Percentiles rank a stretch among this genome's conserved stretches.
Evolutionary conservation across 2,329 filamentous ascomycete genomes (phyloP).

Genomic region (Aspergillus ochraceus): DNA sequence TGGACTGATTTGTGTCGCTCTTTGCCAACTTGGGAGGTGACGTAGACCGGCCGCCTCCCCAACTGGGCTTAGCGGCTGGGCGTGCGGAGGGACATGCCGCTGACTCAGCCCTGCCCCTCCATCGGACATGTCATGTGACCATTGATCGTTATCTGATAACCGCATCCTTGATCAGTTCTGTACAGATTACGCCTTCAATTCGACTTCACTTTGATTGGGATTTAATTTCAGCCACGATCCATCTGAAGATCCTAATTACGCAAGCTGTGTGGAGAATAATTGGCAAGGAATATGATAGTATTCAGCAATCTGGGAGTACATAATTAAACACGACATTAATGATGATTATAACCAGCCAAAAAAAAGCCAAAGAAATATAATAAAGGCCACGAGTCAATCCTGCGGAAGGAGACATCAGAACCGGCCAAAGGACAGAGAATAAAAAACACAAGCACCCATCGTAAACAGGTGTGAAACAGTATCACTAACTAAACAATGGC

Average conservation of each 20-base stretch:
- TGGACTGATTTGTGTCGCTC: not conserved
- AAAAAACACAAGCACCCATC: not conserved
- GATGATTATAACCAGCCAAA: not conserved
- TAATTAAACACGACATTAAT: not conserved
- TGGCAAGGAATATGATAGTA: not conserved
- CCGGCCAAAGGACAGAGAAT: constrained; percentile 33
- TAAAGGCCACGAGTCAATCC: constrained; percentile 53
- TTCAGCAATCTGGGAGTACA: not conserved
- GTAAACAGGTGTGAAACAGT: not conserved
- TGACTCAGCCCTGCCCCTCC: not conserved
- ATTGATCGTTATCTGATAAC: not conserved
- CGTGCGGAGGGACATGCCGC: not conserved
- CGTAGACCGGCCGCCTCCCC: not conserved
- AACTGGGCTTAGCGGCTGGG: not conserved
- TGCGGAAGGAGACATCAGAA: constrained; percentile 52
- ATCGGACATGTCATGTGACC: not conserved
- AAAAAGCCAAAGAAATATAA: not conserved
- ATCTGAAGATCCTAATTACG: too few species aligned
- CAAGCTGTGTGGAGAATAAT: not conserved
- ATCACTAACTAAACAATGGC: not conserved
- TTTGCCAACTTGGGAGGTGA: not conserved
- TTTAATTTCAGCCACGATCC: too few species aligned
- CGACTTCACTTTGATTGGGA: too few species aligned
- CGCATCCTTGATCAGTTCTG: too few species aligned
- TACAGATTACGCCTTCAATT: too few species aligned